A percentile compares a stretch with the other conserved stretches of the same genome.
Evolutionary conservation across 2,329 filamentous ascomycete species (phyloP).

Genomic region (Neopestalotiopsis clavispora): DNA sequence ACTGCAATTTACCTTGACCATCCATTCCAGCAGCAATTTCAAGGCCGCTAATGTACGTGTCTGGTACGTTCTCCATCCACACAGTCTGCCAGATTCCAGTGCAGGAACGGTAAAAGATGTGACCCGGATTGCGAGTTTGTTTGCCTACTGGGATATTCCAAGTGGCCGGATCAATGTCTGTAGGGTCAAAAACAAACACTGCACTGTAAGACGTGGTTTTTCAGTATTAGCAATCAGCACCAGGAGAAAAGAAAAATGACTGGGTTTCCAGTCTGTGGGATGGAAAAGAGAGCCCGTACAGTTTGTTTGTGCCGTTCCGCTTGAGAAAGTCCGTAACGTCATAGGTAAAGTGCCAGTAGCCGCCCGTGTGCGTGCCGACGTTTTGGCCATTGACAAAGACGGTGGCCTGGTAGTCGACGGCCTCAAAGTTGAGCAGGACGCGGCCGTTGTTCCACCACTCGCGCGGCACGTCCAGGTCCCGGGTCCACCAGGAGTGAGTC

Average conservation of each 20-base stretch:
- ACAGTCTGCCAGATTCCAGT: slow-evolving; percentile 78
- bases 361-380: slow-evolving; percentile 60
- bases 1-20: slow-evolving; percentile 48
- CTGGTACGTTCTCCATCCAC: slow-evolving; percentile 69
- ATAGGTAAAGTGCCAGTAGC: slow-evolving; percentile 65
- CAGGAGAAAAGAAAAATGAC: neutral
- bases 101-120: slow-evolving; percentile 76
- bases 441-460: slow-evolving; percentile 45
- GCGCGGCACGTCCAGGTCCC: slow-evolving; percentile 53
- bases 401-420: slow-evolving; percentile 61
- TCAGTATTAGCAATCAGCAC: neutral
- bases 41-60: slow-evolving; percentile 60
- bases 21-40: slow-evolving; percentile 63
- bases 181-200: slow-evolving; percentile 72
- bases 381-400: slow-evolving; percentile 63
- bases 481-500: slow-evolving; percentile 55
- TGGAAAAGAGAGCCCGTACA: slow-evolving; percentile 44
- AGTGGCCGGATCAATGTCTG: slow-evolving; percentile 48
- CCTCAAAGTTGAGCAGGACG: slow-evolving; percentile 61
- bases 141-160: slow-evolving; percentile 70
- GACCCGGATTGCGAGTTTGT: slow-evolving; percentile 59
- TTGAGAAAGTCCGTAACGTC: slow-evolving; percentile 57
- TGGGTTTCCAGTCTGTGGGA: neutral
- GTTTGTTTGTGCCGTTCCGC: slow-evolving; percentile 52
- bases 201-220: slow-evolving; percentile 43